A percentile compares a stretch with the other conserved stretches of the same genome.
Evolutionary conservation across 2,329 filamentous ascomycete species (phyloP).

Genomic region (Zymoseptoria crescenta): DNA sequence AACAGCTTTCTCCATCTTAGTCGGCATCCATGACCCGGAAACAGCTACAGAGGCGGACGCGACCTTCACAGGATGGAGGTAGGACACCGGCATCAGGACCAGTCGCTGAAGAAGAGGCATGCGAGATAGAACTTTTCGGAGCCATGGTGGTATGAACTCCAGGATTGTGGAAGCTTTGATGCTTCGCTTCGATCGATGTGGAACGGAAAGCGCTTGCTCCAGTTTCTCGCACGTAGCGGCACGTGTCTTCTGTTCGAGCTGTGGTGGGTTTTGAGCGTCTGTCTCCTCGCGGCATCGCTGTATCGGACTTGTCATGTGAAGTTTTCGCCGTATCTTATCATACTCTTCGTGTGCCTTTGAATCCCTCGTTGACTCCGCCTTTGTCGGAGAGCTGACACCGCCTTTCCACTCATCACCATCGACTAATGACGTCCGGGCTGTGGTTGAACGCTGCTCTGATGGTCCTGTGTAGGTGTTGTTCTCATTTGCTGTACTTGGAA

Average conservation of each 20-base stretch:
- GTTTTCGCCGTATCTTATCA: not conserved
- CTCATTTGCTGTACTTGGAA: no score
- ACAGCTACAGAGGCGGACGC: not conserved
- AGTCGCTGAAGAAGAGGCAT: not conserved
- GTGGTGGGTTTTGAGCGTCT: not conserved
- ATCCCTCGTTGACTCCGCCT: not conserved
- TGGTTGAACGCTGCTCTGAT: no score
- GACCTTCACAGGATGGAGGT: not conserved
- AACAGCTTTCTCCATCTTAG: not conserved
- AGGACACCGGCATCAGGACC: not conserved
- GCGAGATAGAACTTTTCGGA: not conserved
- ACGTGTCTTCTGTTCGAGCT: not conserved
- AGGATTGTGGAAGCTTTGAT: not conserved
- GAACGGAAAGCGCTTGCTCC: not conserved
- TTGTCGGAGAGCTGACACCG: not conserved
- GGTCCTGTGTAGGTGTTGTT: no score
- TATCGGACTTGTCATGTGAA: not conserved
- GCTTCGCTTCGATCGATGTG: not conserved
- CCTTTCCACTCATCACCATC: no score
- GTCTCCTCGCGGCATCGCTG: not conserved
- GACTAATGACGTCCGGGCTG: no score
- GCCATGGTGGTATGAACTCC: not conserved
- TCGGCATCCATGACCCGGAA: not conserved
- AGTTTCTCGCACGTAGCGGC: not conserved
- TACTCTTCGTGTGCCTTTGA: not conserved